Percentiles rank a stretch among this genome's conserved stretches.
Conservation (phyloP, 2,329 filamentous ascomycete species). For the Fusarium circinatum region DNA sequence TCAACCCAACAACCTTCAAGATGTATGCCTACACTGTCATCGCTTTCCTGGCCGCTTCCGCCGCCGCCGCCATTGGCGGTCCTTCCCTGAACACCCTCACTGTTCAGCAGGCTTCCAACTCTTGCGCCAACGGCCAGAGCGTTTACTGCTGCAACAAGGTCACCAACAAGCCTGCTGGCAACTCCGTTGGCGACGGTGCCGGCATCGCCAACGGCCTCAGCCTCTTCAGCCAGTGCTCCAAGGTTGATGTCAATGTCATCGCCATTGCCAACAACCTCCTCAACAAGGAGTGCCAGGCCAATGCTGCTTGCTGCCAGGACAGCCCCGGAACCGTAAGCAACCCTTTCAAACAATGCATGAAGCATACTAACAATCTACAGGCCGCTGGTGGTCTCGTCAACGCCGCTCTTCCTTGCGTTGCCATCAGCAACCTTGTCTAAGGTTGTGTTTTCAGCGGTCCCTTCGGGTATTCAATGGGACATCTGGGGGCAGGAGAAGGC, state of each 20-base stretch:
- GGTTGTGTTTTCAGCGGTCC: neutral
- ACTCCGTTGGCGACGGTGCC: neutral
- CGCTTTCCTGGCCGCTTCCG: constrained; percentile 4
- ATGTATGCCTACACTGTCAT: neutral
- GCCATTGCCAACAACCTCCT: neutral
- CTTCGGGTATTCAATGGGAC: neutral
- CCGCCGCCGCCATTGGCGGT: neutral
- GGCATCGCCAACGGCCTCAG: neutral
- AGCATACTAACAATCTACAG: neutral
- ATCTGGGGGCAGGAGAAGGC: neutral
- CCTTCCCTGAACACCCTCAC: neutral
- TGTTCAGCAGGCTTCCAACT: neutral
- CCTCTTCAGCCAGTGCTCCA: constrained; percentile 1
- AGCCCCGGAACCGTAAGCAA: neutral
- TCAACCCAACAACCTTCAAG: neutral
- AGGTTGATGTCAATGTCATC: neutral
- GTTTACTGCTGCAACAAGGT: constrained; percentile 8
- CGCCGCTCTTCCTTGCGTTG: neutral
- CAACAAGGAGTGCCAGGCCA: neutral
- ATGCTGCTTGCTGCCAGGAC: constrained; percentile 7
- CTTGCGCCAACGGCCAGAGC: neutral
- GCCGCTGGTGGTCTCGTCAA: neutral
- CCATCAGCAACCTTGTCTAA: constrained; percentile 2
- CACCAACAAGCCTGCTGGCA: neutral
- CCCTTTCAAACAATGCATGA: no score